Percentiles rank a stretch among this genome's conserved stretches.
These are phyloP conservation scores for Leptographium procerum DNA, from an alignment of 2,329 filamentous ascomycete species.

Conservation along the genomic window DNA sequence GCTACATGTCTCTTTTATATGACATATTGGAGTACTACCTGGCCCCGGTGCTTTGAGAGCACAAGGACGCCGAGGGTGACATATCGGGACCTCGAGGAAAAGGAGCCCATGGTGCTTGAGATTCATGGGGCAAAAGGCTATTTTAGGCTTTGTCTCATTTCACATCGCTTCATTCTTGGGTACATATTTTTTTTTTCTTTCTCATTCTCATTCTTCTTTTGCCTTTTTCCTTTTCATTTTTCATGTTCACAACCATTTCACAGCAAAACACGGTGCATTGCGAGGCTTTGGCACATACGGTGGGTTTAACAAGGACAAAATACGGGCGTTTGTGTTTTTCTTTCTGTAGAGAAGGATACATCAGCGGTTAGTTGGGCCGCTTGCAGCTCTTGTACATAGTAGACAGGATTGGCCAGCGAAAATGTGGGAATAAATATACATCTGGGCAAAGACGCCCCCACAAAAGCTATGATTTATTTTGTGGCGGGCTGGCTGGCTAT, in stretches of 20 bases:
- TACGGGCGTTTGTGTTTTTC: neutral
- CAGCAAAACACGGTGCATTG: neutral
- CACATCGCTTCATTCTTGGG: too few relatives aligned
- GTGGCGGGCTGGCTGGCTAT: too few relatives aligned
- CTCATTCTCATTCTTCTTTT: neutral
- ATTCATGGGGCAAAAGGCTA: too few relatives aligned
- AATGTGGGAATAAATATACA: neutral
- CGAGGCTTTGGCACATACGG: neutral
- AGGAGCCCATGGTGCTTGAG: neutral
- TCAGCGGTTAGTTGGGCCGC: neutral
- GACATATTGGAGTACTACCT: conserved; percentile 42
- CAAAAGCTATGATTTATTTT: neutral
- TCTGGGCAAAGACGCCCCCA: neutral
- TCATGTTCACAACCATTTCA: neutral
- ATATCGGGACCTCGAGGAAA: neutral
- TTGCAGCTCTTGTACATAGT: neutral
- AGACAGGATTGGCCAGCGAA: neutral
- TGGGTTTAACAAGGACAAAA: neutral
- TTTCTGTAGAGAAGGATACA: neutral
- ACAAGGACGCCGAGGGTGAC: neutral
- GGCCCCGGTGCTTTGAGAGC: conserved; percentile 32
- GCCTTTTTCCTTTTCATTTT: neutral
- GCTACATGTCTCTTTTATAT: conserved; percentile 40
- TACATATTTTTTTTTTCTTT: neutral
- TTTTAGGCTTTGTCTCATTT: too few relatives aligned